Evolutionary conservation across 306 rosid genomes (phyloP), one percentile per base, ranked within the genome.

Genomic region (Prunus mume): DNA sequence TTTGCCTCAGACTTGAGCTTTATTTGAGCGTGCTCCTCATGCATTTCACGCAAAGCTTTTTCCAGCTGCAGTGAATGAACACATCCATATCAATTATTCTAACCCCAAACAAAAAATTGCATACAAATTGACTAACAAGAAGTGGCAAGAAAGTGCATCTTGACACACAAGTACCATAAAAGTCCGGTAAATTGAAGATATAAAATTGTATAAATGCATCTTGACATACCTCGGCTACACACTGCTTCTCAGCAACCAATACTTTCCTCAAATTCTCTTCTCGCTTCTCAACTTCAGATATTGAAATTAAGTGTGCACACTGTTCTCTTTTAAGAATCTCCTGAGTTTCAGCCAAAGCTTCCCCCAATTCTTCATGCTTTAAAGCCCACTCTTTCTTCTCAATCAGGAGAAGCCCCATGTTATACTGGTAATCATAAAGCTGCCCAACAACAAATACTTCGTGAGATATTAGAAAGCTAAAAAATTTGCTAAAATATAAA

Each of bases 371-470:
- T 71, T 91, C 90, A 57, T 73, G 81, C 88, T 89, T 83, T 20
- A 85, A 84, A 68, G 73, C 75, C 93, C 96, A 92, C 54, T 89
- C 91, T 76, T 83, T 89, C 87, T 90, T 92, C 90, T 96, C 97
- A 20, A 92, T 83, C 84, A 96, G 78, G 12, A 96, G 85, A 84
- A 96, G 93, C 65, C 99, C 99, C 96, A 96, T 88, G 80, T 84
- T 96, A 86, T 92, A 75, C 75, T 96, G 97, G 80, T 96, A 96
- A 82, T 92, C 93, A 81, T 83, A 86, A 79, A 96, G 93, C 99
- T 96, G 84, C 77, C 20, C 75, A 66, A 68, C 54, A 72, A 81
- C 69, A 28, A 22, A 55, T 4, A 65, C 2, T 18, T 54, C 18
- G 47, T 54, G 17, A 80, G 19, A 55, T 5, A 10, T 55, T 65